phyloP scores from a whole-genome alignment of 352 stramenopile genomes.

The Phytophthora uliginosa region DNA sequence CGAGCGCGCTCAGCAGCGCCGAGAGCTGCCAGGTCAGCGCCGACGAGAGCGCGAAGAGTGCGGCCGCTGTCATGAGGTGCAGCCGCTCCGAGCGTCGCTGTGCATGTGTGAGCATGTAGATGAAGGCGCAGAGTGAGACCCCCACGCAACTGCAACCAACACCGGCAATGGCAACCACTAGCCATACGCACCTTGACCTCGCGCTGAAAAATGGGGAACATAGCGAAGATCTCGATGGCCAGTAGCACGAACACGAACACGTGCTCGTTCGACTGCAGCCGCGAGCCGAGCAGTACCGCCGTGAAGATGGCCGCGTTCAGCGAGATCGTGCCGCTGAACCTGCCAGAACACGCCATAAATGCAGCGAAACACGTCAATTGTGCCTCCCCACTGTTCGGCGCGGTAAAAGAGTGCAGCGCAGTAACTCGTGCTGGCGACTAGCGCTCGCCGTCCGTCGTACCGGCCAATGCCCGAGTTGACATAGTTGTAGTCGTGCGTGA shows the following conservation, averaged over 20 bases:
- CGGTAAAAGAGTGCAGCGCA: neutral
- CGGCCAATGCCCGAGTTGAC: conserved; percentile 84
- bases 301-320: conserved; percentile 95
- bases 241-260: conserved; percentile 94
- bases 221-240: conserved; percentile 92
- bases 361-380: conserved; percentile 13
- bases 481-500: conserved; percentile 94
- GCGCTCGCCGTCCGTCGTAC: conserved; percentile 31
- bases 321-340: conserved; percentile 91
- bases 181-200: conserved; percentile 76
- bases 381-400: neutral
- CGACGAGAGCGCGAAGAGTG: conserved; percentile 79
- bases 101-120: conserved; percentile 6
- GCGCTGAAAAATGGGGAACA: conserved; percentile 91
- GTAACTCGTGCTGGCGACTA: neutral
- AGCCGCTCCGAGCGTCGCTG: conserved; percentile 74
- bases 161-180: neutral
- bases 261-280: conserved; percentile 92
- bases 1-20: conserved; percentile 65
- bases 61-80: conserved; percentile 73
- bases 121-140: conserved; percentile 12
- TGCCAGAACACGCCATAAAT: conserved; percentile 27
- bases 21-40: conserved; percentile 85
- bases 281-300: conserved; percentile 92
- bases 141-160: neutral